Evolutionary conservation across 2,329 filamentous ascomycete genomes (phyloP).

Genomic region (Exophiala dermatitidis): DNA sequence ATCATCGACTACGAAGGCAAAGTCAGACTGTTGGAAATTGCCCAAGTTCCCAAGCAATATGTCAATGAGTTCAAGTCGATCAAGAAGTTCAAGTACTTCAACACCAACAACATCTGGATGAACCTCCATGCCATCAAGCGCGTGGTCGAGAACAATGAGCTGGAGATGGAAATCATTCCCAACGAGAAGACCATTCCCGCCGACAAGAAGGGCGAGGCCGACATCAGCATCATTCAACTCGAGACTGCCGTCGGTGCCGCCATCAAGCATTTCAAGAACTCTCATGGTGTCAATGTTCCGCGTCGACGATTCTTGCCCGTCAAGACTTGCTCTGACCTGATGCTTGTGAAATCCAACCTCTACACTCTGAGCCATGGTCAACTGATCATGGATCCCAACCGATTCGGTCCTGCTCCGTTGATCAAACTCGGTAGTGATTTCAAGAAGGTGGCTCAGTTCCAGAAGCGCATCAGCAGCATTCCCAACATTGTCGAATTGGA

Average conservation of each 20-base stretch:
- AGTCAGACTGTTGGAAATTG: slow-evolving; percentile 94
- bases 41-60: slow-evolving; percentile 98
- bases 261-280: slow-evolving; percentile 97
- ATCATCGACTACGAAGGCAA: slow-evolving; percentile 99
- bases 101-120: slow-evolving; percentile 99
- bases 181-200: slow-evolving; percentile 98
- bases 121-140: slow-evolving; percentile 97
- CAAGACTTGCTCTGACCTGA: slow-evolving; percentile 98
- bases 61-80: slow-evolving; percentile 99
- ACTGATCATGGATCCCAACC: slow-evolving; percentile 90
- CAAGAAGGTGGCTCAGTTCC: slow-evolving; percentile 91
- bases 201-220: slow-evolving; percentile 99
- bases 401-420: slow-evolving; percentile 90
- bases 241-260: slow-evolving; percentile 97
- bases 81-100: slow-evolving; percentile 99
- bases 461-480: slow-evolving; percentile 46
- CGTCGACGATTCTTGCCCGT: slow-evolving; percentile 97
- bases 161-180: slow-evolving; percentile 99
- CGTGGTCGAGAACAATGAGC: slow-evolving; percentile 95
- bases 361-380: slow-evolving; percentile 99
- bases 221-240: slow-evolving; percentile 94
- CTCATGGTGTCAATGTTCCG: slow-evolving; percentile 97
- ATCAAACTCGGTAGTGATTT: slow-evolving; percentile 99
- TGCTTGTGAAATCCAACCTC: slow-evolving; percentile 99
- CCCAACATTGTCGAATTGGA: slow-evolving; percentile 46